Evolutionary conservation across 164 flowering plant genomes (phyloP).

Genomic region (Vitis cinerea): DNA sequence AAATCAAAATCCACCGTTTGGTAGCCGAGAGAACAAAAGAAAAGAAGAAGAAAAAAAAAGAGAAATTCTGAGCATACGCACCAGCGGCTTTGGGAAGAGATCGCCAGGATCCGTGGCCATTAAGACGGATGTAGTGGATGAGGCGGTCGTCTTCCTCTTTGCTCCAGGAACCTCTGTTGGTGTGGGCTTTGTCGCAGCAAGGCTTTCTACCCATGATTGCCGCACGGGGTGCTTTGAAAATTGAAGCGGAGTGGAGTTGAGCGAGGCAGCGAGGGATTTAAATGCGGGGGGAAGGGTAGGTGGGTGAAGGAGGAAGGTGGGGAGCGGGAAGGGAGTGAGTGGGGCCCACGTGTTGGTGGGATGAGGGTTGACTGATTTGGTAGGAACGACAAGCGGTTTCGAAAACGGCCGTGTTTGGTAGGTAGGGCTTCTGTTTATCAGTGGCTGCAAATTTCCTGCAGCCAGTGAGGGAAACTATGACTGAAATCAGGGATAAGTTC

Average conservation of each 20-base stretch:
- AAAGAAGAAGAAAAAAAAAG: background rate
- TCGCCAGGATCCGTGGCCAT: conserved; percentile 91
- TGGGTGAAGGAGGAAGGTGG: background rate
- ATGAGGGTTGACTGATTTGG: conserved; percentile 22
- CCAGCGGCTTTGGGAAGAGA: conserved; percentile 89
- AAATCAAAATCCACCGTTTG: background rate
- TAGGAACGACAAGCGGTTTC: conserved; percentile 17
- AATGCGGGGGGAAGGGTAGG: background rate
- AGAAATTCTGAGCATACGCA: conserved; percentile 1
- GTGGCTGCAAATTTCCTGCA: too few relatives aligned
- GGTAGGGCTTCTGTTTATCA: too few relatives aligned
- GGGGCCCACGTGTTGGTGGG: background rate
- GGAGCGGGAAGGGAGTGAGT: background rate
- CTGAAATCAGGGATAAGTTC: too few relatives aligned
- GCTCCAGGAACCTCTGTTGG: conserved; percentile 91
- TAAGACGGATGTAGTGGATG: conserved; percentile 59
- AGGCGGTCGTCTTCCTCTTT: conserved; percentile 82
- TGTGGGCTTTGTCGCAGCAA: conserved; percentile 87
- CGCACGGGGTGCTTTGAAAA: background rate
- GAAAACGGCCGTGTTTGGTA: too few relatives aligned
- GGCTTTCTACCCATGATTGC: conserved; percentile 68
- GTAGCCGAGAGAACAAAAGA: background rate
- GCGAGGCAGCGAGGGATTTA: background rate
- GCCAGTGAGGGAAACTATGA: too few relatives aligned
- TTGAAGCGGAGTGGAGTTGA: background rate